phyloP scores from a whole-genome alignment of 2,329 filamentous ascomycete species.

The Aspergillus uvarum region DNA sequence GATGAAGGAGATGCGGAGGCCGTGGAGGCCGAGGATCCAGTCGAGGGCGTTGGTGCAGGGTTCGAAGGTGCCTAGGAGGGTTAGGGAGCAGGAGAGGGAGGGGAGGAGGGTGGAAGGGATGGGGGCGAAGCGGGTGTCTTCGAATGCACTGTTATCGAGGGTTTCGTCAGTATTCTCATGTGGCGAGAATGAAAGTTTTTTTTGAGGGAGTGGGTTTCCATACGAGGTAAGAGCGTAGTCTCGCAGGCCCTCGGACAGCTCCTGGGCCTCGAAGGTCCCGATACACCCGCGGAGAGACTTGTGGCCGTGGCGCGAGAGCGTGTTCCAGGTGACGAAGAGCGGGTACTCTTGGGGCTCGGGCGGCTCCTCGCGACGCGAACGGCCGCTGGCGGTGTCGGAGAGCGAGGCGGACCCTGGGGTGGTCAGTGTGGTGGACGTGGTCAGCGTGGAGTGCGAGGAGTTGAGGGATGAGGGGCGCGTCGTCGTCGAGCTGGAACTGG shows the following conservation, averaged over 20 bases:
- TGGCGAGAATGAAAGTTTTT: neutral
- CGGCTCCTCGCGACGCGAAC: constrained; percentile 12
- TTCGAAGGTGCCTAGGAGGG: constrained; percentile 84
- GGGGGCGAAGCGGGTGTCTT: constrained; percentile 62
- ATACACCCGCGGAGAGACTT: constrained; percentile 87
- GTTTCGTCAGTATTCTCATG: neutral
- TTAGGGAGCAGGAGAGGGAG: constrained; percentile 61
- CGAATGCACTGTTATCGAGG: constrained; percentile 54
- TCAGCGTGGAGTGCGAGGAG: constrained; percentile 48
- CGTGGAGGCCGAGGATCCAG: constrained; percentile 85
- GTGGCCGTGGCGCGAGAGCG: constrained; percentile 58
- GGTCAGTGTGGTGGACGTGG: constrained; percentile 42
- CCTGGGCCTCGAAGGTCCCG: constrained; percentile 82
- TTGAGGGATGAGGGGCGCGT: constrained; percentile 47
- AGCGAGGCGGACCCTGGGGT: constrained; percentile 47
- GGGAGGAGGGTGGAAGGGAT: constrained; percentile 53
- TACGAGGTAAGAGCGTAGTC: constrained; percentile 81
- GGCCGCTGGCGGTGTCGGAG: constrained; percentile 23
- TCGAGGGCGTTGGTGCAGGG: constrained; percentile 70
- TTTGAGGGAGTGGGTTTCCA: constrained; percentile 24
- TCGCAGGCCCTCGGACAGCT: constrained; percentile 69
- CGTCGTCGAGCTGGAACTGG: constrained; percentile 40
- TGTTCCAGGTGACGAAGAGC: constrained; percentile 95
- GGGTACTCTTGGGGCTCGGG: constrained; percentile 58
- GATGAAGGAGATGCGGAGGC: constrained; percentile 81